These are phyloP conservation scores for Acer campestre DNA, from an alignment of 345 rosid genomes.

Conservation along the genomic window DNA sequence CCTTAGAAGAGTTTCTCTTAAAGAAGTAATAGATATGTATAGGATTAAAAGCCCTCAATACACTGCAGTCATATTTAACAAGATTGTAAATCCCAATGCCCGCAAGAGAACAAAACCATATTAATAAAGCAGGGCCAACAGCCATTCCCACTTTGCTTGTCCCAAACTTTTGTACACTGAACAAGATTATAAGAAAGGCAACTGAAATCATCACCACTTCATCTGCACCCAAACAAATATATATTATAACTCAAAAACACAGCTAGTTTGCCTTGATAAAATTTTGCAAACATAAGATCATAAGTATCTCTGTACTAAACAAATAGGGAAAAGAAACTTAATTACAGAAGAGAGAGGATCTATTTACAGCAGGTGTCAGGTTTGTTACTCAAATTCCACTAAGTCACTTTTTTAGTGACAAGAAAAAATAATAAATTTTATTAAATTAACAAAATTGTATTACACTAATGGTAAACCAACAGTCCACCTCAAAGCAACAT, in stretches of 20 bases:
- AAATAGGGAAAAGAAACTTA: conserved; percentile 2
- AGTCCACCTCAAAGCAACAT: neutral
- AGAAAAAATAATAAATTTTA: neutral
- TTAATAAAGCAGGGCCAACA: conserved; percentile 90
- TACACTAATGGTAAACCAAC: neutral
- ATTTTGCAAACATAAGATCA: conserved; percentile 7
- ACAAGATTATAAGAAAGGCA: conserved; percentile 86
- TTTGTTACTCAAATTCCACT: conserved; percentile 1
- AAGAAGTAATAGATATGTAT: conserved; percentile 83
- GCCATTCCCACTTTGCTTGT: conserved; percentile 97
- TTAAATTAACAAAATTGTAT: neutral
- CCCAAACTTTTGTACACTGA: conserved; percentile 97
- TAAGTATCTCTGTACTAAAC: neutral
- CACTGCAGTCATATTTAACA: conserved; percentile 71
- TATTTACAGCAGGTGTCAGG: neutral
- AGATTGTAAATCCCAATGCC: conserved; percentile 89
- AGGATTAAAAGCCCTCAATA: conserved; percentile 89
- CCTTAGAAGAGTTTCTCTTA: conserved; percentile 81
- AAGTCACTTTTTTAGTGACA: neutral
- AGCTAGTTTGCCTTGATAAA: conserved; percentile 11
- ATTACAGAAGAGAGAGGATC: neutral
- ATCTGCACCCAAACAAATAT: conserved; percentile 56
- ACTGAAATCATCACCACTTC: conserved; percentile 91
- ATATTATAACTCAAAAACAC: conserved; percentile 19
- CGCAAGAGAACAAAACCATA: conserved; percentile 98